These are phyloP conservation scores for Eremochloa ophiuroides DNA, from an alignment of 176 grass and related monocot species.

Conservation along the genomic window DNA sequence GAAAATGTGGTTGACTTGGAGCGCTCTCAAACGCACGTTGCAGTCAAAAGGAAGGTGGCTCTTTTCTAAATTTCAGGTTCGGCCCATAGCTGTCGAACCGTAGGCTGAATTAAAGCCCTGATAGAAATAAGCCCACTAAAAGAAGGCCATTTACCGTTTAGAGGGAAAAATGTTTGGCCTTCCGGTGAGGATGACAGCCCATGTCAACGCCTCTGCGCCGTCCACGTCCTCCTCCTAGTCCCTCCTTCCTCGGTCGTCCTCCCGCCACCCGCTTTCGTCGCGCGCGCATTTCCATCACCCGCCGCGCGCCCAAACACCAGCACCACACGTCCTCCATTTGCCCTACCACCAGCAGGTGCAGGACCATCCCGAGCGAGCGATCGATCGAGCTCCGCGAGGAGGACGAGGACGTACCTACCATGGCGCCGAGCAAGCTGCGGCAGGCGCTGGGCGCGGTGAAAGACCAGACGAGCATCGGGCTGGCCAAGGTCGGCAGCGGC, in stretches of 20 bases:
- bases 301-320: background rate
- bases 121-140: background rate
- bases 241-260: conserved; percentile 24
- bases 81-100: too few species aligned
- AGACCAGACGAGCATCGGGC: conserved; percentile 86
- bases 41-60: too few species aligned
- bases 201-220: background rate
- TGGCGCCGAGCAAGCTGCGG: conserved; percentile 76
- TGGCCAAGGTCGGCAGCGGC: conserved; percentile 61
- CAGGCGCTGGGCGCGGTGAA: conserved; percentile 84
- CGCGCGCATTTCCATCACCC: conserved; percentile 23
- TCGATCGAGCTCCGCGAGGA: background rate
- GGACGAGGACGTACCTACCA: background rate
- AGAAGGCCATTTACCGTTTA: background rate
- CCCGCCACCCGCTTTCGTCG: conserved; percentile 26
- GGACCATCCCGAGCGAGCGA: background rate
- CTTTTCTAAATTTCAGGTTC: too few species aligned
- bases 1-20: too few species aligned
- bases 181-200: background rate
- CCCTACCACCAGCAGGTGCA: background rate
- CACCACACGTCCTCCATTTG: background rate
- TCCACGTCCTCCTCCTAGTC: conserved; percentile 24
- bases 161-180: background rate
- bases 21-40: too few species aligned
- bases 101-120: background rate